Percentiles rank a stretch among this genome's conserved stretches.
Evolutionary conservation across 352 stramenopile genomes (phyloP).

Genomic region (Halophytophthora batemanensis): DNA sequence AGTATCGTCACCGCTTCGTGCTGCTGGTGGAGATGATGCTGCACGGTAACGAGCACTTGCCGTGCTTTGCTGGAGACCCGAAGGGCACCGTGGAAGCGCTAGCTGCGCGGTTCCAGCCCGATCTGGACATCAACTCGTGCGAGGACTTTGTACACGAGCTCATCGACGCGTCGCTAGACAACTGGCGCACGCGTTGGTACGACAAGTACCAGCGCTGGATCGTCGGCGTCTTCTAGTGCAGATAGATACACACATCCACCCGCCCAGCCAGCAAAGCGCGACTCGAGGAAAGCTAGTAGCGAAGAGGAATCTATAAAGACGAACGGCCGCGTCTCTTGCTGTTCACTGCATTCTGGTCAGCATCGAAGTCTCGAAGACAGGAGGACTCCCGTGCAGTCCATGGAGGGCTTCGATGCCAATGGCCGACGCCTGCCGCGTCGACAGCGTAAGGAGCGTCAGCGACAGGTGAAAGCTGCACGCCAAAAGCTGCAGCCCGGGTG

Average conservation of each 20-base stretch:
- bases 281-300: slow-evolving; percentile 8
- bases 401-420: slow-evolving; percentile 5
- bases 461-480: slow-evolving; percentile 28
- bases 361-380: background rate
- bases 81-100: slow-evolving; percentile 90
- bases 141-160: slow-evolving; percentile 95
- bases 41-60: slow-evolving; percentile 94
- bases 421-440: slow-evolving; percentile 16
- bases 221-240: slow-evolving; percentile 85
- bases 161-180: slow-evolving; percentile 95
- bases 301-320: slow-evolving; percentile 24
- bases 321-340: slow-evolving; percentile 34
- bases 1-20: slow-evolving; percentile 94
- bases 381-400: slow-evolving; percentile 6
- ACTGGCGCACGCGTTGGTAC: slow-evolving; percentile 97
- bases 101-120: slow-evolving; percentile 90
- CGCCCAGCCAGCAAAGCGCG: too few species aligned
- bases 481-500: slow-evolving; percentile 64
- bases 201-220: slow-evolving; percentile 94
- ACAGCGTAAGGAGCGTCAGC: slow-evolving; percentile 22
- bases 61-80: slow-evolving; percentile 93
- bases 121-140: slow-evolving; percentile 93
- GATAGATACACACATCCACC: too few species aligned
- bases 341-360: background rate
- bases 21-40: slow-evolving; percentile 97